Evolutionary conservation across 768 basidiomycete genomes (phyloP), one percentile per base, ranked within the genome.

Genomic region (Mycena epipterygia): DNA sequence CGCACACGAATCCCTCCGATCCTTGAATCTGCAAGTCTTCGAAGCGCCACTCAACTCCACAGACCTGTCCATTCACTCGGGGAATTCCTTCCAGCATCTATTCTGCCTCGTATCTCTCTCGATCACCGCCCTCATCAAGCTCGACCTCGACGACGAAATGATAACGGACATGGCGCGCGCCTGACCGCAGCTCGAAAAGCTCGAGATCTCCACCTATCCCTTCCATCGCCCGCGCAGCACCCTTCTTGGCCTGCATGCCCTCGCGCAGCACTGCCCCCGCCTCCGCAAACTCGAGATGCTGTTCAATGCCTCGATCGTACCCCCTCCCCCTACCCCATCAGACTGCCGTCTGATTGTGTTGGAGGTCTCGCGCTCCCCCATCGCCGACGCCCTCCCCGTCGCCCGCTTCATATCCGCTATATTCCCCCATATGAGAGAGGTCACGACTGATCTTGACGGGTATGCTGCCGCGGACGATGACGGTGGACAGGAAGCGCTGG

Each of bases 111-210:
- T 1, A 5, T 30, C 39, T 12, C 63, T 64, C 29, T 13, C 27
- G 1, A 55, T 64, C 21, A 23, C 8, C n/a, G 30, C 27, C 14
- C 23, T 13, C 4, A 19, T 8, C 4, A 52, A 52, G 23, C 55
- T 42, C 52, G 53, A 64, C 23, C 39, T 64, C 29, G 52, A 55
- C 39, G 63, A 64, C 29, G 39, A 19, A 3, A 5, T 14, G 17
- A 30, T 53, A 2, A 9, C 21, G 1, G 41, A 39, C 1, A 7
- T 64, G 63, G 51, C 52, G 19, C 51, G 27, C 3, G 41, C 63
- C 29, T 64, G 63, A 52, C 63, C 63, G 16, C 3, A 55, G 14
- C 19, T 64, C n/a, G 21, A 53, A 13, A 52, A 42, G 5, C 52
- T 55, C 4, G 12, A 55, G 9, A 21, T 5, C 7, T 14, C 39